phyloP scores from a whole-genome alignment of 352 stramenopile genomes.

The Globisporangium abappressorium region DNA sequence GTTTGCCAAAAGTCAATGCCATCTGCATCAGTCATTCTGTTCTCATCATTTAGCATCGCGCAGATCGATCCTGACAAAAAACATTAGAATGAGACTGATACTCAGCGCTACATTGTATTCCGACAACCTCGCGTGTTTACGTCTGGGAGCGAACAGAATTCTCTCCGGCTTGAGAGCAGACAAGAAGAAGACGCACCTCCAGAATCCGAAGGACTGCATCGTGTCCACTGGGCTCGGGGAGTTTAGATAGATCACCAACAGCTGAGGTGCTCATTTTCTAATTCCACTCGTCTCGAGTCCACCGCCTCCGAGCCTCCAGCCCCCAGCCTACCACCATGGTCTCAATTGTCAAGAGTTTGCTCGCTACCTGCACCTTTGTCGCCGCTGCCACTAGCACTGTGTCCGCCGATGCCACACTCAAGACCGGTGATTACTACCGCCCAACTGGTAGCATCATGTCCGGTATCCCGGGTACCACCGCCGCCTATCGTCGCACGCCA shows the following conservation, averaged over 20 bases:
- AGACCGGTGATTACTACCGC: constrained; percentile 28
- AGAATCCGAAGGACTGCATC: not conserved
- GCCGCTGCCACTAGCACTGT: constrained; percentile 1
- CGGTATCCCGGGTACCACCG: constrained; percentile 23
- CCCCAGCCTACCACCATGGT: not conserved
- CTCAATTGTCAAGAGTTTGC: constrained; percentile 16
- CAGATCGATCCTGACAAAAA: not conserved
- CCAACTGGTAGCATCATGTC: constrained; percentile 27
- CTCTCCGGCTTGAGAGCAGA: not conserved
- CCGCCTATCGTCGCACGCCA: constrained; percentile 30
- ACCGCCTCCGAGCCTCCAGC: not conserved
- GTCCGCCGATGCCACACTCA: constrained; percentile 8
- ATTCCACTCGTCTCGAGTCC: not conserved
- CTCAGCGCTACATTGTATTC: not conserved
- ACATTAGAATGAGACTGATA: not conserved
- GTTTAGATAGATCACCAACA: not conserved
- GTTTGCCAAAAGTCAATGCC: too few relatives aligned
- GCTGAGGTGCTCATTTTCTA: not conserved
- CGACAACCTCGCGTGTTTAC: not conserved
- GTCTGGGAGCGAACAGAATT: not conserved
- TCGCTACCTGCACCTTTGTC: constrained; percentile 11
- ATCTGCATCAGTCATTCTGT: not conserved
- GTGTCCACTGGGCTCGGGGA: not conserved
- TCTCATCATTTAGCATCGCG: not conserved
- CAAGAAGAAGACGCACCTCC: not conserved